A percentile compares a stretch with the other conserved stretches of the same genome.
Evolutionary conservation across 768 basidiomycete genomes (phyloP).

Genomic region (Lactifluus piperatus): DNA sequence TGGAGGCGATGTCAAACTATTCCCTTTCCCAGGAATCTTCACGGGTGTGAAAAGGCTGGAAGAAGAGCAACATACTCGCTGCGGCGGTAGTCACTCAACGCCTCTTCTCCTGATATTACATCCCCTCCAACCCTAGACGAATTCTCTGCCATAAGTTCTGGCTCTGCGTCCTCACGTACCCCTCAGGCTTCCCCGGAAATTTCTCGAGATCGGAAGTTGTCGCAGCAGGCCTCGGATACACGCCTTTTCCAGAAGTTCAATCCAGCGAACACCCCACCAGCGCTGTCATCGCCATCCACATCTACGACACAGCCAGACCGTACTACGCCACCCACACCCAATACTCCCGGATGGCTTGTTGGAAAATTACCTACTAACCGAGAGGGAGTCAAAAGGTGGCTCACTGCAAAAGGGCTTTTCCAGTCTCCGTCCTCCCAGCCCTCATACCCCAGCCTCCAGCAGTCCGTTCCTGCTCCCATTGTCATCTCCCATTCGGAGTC

Average conservation of each 20-base stretch:
- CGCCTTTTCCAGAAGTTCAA: constrained; percentile 50
- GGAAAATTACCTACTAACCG: constrained; percentile 61
- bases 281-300: constrained; percentile 35
- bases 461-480: constrained; percentile 26
- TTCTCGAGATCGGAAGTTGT: constrained; percentile 51
- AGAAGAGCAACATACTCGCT: constrained; percentile 52
- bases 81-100: constrained; percentile 41
- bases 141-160: constrained; percentile 32
- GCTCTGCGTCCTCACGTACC: constrained; percentile 42
- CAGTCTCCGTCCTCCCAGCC: constrained; percentile 35
- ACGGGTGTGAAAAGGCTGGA: constrained; percentile 77
- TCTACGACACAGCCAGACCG: constrained; percentile 43
- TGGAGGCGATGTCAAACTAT: constrained; percentile 61
- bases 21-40: constrained; percentile 90
- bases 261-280: constrained; percentile 30
- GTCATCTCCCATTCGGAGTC: constrained; percentile 28
- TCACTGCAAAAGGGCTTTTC: constrained; percentile 52
- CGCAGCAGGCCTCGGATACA: constrained; percentile 63
- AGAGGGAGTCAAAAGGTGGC: constrained; percentile 75
- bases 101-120: constrained; percentile 42
- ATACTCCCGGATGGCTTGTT: constrained; percentile 29
- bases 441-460: constrained; percentile 12
- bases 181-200: constrained; percentile 40
- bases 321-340: constrained; percentile 28
- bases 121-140: constrained; percentile 39